These are phyloP conservation scores for Orbilia brochopaga DNA, from an alignment of 2,329 filamentous ascomycete genomes.

Conservation along the genomic window DNA sequence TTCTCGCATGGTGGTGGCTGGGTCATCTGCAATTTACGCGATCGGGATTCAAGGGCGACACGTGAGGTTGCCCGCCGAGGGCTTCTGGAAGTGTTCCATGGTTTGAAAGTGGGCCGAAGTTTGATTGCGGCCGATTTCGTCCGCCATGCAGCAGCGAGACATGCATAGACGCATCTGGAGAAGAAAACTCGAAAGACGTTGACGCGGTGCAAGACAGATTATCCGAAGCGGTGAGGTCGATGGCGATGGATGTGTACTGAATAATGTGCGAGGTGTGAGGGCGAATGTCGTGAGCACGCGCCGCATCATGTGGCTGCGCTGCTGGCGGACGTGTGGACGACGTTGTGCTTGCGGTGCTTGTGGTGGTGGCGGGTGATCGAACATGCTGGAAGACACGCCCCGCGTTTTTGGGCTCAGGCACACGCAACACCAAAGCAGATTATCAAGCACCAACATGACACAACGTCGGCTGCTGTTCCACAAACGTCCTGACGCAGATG, in stretches of 20 bases:
- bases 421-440: constrained; percentile 14
- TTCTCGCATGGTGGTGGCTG: constrained; percentile 5
- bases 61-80: background rate
- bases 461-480: background rate
- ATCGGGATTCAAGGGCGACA: too few relatives aligned
- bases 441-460: constrained; percentile 34
- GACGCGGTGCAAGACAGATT: too few relatives aligned
- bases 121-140: constrained; percentile 5
- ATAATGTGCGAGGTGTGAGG: too few relatives aligned
- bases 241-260: too few relatives aligned
- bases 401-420: background rate
- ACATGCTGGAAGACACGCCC: constrained; percentile 35
- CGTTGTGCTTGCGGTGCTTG: too few relatives aligned
- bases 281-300: too few relatives aligned
- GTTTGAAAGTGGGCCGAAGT: background rate
- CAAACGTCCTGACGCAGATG: background rate
- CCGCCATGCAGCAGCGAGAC: background rate
- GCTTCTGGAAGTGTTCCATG: constrained; percentile 36
- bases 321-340: too few relatives aligned
- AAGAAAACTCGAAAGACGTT: too few relatives aligned
- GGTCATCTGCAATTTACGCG: too few relatives aligned
- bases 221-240: too few relatives aligned
- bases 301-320: too few relatives aligned
- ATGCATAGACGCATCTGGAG: too few relatives aligned
- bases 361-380: constrained; percentile 28